Conservation (phyloP, 495 filamentous ascomycete genomes). For the Aspergillus nidulans region DNA sequence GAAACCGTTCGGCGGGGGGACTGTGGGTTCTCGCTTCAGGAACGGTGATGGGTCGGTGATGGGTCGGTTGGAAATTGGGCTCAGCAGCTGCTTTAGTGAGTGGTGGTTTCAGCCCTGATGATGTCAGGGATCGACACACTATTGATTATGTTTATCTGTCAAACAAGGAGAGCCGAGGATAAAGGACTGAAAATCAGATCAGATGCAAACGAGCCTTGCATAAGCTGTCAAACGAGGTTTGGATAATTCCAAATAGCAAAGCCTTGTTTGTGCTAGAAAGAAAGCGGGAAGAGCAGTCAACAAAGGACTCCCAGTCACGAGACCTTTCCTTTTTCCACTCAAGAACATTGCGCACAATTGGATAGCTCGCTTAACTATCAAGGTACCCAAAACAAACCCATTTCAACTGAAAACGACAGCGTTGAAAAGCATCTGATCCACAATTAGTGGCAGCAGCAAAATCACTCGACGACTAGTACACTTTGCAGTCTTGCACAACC, state of each 20-base stretch:
- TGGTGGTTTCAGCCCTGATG: conserved; percentile 6
- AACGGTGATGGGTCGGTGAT: background rate
- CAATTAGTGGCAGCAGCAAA: background rate
- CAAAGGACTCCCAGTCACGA: background rate
- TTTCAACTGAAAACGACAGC: too few relatives aligned
- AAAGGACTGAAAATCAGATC: background rate
- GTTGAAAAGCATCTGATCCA: background rate
- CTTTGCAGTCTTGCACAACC: background rate
- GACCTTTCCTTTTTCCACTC: too few relatives aligned
- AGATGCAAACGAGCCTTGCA: conserved; percentile 2
- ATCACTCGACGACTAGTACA: background rate
- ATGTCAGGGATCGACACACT: conserved; percentile 22
- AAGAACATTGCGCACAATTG: too few relatives aligned
- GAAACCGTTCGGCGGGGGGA: conserved; percentile 3
- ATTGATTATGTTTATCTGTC: conserved; percentile 11
- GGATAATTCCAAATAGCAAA: background rate
- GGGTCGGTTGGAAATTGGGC: conserved; percentile 2
- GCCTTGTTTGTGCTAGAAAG: background rate
- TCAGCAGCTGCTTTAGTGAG: background rate
- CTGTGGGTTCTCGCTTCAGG: background rate
- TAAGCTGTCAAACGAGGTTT: conserved; percentile 1
- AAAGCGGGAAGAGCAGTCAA: background rate
- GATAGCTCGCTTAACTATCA: too few relatives aligned
- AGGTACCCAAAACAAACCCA: too few relatives aligned
- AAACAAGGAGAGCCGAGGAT: background rate